Conservation (phyloP, 495 filamentous ascomycete genomes). For the Cetradonia linearis region DNA sequence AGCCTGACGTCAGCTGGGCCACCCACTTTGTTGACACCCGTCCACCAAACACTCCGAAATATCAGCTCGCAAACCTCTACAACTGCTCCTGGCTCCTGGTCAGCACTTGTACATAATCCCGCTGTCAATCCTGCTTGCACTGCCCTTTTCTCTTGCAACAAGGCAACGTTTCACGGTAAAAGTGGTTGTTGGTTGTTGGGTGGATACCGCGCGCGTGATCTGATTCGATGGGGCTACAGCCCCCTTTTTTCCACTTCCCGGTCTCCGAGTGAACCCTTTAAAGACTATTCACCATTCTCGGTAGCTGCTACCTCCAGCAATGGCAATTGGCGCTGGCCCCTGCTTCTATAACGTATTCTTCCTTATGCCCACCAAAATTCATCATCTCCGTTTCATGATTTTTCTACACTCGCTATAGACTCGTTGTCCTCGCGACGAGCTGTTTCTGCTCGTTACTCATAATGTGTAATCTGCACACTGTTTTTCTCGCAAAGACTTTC, state of each 20-base stretch:
- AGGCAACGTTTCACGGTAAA: neutral
- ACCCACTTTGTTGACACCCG: neutral
- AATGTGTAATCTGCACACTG: slow-evolving; percentile 5
- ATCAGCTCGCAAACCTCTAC: neutral
- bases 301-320: neutral
- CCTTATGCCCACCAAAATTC: neutral
- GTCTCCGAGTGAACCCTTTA: neutral
- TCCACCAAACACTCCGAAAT: neutral
- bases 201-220: neutral
- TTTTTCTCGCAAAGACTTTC: neutral
- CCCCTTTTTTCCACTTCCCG: too few relatives aligned
- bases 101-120: neutral
- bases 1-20: neutral
- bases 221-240: neutral
- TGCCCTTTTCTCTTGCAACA: neutral
- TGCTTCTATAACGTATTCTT: neutral
- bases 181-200: neutral
- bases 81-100: neutral
- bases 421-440: slow-evolving; percentile 3
- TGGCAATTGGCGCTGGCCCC: neutral
- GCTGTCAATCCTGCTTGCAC: neutral
- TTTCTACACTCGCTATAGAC: neutral
- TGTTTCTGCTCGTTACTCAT: neutral
- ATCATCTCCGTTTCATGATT: neutral
- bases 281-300: neutral